These are phyloP conservation scores for Euphrasia arctica DNA, from an alignment of 305 asterid species.

Conservation along the genomic window DNA sequence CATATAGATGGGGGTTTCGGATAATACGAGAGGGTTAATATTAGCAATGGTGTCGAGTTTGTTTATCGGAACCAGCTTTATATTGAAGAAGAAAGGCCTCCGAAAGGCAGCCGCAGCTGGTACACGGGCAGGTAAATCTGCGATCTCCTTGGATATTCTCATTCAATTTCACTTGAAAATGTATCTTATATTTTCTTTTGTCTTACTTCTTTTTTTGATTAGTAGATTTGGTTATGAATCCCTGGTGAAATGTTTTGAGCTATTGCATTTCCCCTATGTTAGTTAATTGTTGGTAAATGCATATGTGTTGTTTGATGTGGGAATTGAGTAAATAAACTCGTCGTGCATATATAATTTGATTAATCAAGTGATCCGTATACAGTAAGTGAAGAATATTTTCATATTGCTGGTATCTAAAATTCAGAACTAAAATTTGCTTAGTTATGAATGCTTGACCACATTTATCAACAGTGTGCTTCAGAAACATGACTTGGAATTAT, in stretches of 20 bases:
- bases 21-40: slow-evolving; percentile 57
- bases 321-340: background rate
- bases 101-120: slow-evolving; percentile 72
- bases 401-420: background rate
- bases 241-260: background rate
- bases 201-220: background rate
- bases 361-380: background rate
- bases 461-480: background rate
- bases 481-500: background rate
- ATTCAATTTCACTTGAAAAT: background rate
- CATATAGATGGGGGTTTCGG: slow-evolving; percentile 48
- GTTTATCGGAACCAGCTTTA: slow-evolving; percentile 73
- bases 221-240: background rate
- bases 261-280: background rate
- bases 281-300: background rate
- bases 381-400: background rate
- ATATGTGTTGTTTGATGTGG: background rate
- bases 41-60: slow-evolving; percentile 74
- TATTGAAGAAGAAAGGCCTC: slow-evolving; percentile 77
- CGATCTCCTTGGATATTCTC: background rate
- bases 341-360: background rate
- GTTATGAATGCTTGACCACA: background rate
- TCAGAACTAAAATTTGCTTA: background rate
- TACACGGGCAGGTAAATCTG: slow-evolving; percentile 55
- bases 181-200: background rate